Base-by-base conservation (phyloP, 495 filamentous ascomycete species). In the Neurospora africana region DNA sequence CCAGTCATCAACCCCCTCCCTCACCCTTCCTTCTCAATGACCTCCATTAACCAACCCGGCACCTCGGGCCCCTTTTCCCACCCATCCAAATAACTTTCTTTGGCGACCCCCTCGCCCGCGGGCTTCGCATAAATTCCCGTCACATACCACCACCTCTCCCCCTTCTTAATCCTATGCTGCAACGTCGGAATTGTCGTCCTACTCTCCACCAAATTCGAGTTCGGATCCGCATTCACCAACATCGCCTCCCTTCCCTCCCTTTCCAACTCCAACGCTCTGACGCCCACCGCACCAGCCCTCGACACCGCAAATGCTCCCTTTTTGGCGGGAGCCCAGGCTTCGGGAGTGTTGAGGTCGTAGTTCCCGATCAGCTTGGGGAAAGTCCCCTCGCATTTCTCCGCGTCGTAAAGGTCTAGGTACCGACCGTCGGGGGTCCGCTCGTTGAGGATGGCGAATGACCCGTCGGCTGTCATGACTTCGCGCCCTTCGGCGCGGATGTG, bases 181-280 rank as follows among this genome's bases (percentile, higher is more conserved):
- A 93, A 76, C 19, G 89, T 91, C 23, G 92, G 92, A 70, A 94
- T 84, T 47, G 91, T 83, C 0, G 90, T 92, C 69, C 91, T 80
- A 40, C 88, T 87, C 80, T 91, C 87, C 1, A 93, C 85, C 44
- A 93, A 79, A 76, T 93, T 93, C 41, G 89, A 89, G 77, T 95
- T 93, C 1, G 91, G 90, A 78, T 95, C 92, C 2, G 90, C 89
- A 68, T 91, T 87, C 39, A 93, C 88, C 68, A 91, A 81, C 69
- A 81, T 86, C 2, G 90, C 90, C 38, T 79, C 78, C 33, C 91
- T 81, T 11, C 78, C 77, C 1, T 68, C 71, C 0, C 17, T 71
- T 35, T 70, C 70, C 0, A 76, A 71, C 41, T 87, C 83, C 19
- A 93, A 75, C 72, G 90, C 90, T 37, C 84, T 84, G 71, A 93